Conservation (phyloP, 805 yeast species). For the Metschnikowia vanudenii region DNA sequence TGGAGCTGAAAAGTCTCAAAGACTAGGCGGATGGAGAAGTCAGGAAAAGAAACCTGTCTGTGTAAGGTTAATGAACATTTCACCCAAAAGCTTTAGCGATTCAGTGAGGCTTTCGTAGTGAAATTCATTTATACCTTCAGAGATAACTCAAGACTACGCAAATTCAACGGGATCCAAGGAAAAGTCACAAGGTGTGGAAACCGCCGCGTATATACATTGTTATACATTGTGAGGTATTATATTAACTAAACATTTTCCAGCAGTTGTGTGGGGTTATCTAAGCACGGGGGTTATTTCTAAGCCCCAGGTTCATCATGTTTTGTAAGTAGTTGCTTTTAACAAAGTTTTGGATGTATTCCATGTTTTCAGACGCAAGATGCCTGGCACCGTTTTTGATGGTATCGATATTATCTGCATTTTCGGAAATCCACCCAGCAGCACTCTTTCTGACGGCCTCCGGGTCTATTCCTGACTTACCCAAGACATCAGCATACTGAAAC, state of each 20-base stretch:
- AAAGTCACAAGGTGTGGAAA: too few species aligned
- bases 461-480: constrained; percentile 3
- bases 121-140: too few species aligned
- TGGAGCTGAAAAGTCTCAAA: too few species aligned
- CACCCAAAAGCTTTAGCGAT: too few species aligned
- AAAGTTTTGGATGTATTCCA: constrained; percentile 3
- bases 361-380: constrained; percentile 6
- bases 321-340: constrained; percentile 2
- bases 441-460: constrained; percentile 3
- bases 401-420: constrained; percentile 10
- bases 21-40: too few species aligned
- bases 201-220: too few species aligned
- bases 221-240: too few species aligned
- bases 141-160: too few species aligned
- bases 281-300: background rate
- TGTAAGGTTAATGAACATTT: too few species aligned
- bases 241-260: background rate
- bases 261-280: background rate
- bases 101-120: too few species aligned
- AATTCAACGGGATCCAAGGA: too few species aligned
- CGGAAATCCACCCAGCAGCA: constrained; percentile 9
- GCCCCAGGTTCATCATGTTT: constrained; percentile 1
- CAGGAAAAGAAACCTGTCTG: too few species aligned
- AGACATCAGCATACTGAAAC: constrained; percentile 1
- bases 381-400: constrained; percentile 6